A percentile compares a stretch with the other conserved stretches of the same genome.
Evolutionary conservation across 345 rosid species (phyloP).

Genomic region (Eutrema yunnanense): DNA sequence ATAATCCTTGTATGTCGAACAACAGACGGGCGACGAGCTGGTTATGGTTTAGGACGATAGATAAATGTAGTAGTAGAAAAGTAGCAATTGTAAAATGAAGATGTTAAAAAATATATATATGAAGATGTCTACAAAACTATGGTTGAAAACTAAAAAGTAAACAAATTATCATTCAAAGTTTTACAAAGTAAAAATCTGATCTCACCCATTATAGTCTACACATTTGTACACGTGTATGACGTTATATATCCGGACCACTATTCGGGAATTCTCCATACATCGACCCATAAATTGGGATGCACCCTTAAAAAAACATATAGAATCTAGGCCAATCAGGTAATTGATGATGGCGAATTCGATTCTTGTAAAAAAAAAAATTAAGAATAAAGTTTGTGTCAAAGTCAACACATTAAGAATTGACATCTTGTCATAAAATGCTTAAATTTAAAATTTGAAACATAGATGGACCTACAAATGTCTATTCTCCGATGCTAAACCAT

Average conservation of each 20-base stretch:
- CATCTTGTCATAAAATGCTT: not conserved
- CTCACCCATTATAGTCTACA: not conserved
- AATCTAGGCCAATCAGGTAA: conserved; percentile 1
- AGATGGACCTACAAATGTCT: conserved; percentile 8
- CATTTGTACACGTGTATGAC: not conserved
- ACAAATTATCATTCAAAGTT: too few relatives aligned
- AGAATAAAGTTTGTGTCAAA: not conserved
- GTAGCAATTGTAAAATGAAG: too few relatives aligned
- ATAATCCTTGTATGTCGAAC: too few relatives aligned
- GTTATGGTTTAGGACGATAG: too few relatives aligned
- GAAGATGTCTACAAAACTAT: too few relatives aligned
- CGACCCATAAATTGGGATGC: not conserved
- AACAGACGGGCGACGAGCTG: too few relatives aligned
- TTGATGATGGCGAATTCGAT: not conserved
- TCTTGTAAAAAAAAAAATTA: not conserved
- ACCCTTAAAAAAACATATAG: not conserved
- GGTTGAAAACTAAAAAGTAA: too few relatives aligned
- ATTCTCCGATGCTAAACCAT: conserved; percentile 13
- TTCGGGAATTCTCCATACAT: not conserved
- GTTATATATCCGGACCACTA: not conserved
- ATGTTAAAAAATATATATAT: too few relatives aligned
- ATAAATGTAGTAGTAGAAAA: too few relatives aligned
- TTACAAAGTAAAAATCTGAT: not conserved
- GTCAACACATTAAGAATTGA: conserved; percentile 13
- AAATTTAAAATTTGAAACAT: not conserved